Percentiles rank a stretch among this genome's conserved stretches.
phyloP scores from a whole-genome alignment of 768 basidiomycete genomes.

The Pleurotus tuber-regium region DNA sequence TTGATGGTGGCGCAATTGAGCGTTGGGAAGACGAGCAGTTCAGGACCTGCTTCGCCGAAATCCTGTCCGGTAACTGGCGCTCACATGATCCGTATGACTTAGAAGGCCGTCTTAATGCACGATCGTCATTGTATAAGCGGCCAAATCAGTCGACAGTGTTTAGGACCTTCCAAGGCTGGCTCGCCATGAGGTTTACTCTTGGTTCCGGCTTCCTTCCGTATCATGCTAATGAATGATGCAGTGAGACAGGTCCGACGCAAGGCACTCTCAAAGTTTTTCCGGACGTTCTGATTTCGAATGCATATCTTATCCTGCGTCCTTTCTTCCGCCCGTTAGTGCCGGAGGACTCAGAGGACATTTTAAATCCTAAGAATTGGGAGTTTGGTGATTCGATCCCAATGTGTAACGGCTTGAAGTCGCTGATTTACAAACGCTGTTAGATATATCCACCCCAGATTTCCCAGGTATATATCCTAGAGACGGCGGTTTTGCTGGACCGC shows the following conservation, averaged over 20 bases:
- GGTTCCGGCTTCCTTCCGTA: constrained; percentile 22
- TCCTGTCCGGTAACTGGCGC: constrained; percentile 49
- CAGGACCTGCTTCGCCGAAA: constrained; percentile 47
- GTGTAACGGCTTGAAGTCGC: neutral
- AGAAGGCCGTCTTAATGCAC: constrained; percentile 45
- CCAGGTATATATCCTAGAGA: constrained; percentile 31
- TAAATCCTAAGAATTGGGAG: constrained; percentile 40
- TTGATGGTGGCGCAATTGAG: constrained; percentile 51
- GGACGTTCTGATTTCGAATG: constrained; percentile 51
- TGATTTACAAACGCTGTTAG: constrained; percentile 16
- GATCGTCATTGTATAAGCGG: constrained; percentile 49
- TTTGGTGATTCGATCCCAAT: constrained; percentile 24
- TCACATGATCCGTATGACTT: constrained; percentile 56
- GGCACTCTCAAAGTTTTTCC: constrained; percentile 62
- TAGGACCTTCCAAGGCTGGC: constrained; percentile 60
- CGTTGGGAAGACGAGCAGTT: constrained; percentile 55
- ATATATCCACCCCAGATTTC: constrained; percentile 39
- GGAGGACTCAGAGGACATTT: constrained; percentile 29
- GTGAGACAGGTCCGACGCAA: constrained; percentile 51
- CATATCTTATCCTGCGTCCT: constrained; percentile 61
- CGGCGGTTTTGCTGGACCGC: constrained; percentile 28
- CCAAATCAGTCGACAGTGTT: constrained; percentile 36
- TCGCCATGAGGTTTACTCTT: constrained; percentile 45
- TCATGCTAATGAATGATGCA: constrained; percentile 16
- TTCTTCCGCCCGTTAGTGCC: constrained; percentile 54